These are phyloP conservation scores for Artemisia annua DNA, from an alignment of 129 eudicot genomes.

Conservation along the genomic window DNA sequence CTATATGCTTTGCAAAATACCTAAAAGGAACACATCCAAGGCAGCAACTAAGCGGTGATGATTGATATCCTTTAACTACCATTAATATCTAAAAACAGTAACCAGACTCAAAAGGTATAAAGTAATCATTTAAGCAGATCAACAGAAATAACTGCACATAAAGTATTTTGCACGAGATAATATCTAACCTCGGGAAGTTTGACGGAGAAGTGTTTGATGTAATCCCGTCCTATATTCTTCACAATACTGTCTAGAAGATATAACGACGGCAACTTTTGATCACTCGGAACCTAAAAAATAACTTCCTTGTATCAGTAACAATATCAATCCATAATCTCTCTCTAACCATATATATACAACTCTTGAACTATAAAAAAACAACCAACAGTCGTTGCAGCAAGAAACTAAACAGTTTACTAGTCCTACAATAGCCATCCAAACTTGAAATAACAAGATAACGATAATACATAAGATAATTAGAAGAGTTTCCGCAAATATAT, in stretches of 20 bases:
- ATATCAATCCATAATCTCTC: background rate
- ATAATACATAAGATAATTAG: background rate
- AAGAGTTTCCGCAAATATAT: background rate
- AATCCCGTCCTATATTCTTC: constrained; percentile 95
- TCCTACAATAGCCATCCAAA: constrained; percentile 9
- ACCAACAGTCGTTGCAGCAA: background rate
- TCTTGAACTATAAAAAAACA: constrained; percentile 8
- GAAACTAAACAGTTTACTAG: background rate
- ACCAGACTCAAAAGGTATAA: no score
- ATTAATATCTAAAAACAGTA: no score
- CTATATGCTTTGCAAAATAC: constrained; percentile 95
- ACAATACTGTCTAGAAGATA: constrained; percentile 96
- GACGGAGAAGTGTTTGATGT: constrained; percentile 78
- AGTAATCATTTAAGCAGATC: no score
- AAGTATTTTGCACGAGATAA: background rate
- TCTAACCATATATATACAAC: constrained; percentile 1
- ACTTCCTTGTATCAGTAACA: constrained; percentile 30
- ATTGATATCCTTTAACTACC: no score
- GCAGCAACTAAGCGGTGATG: background rate
- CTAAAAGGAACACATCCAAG: constrained; percentile 33
- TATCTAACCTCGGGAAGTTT: constrained; percentile 91
- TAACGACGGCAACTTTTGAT: constrained; percentile 92
- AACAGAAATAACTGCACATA: no score
- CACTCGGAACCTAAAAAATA: constrained; percentile 81
- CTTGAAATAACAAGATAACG: background rate